Conservation (phyloP, 306 rosid species). For the Dryas alaskensis region DNA sequence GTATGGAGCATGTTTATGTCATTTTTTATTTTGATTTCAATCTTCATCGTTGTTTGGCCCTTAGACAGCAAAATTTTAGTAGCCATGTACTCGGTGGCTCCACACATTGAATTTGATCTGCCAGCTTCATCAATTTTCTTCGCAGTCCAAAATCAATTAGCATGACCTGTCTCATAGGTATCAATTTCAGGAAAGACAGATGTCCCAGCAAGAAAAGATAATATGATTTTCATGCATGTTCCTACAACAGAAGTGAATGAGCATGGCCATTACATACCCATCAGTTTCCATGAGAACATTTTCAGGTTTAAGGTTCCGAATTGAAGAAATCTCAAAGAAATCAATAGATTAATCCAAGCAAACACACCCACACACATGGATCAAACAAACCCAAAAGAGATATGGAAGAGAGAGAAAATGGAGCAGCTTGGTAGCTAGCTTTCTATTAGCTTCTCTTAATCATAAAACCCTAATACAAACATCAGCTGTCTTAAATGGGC, state of each 20-base stretch:
- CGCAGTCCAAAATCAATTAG: conserved; percentile 94
- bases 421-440: too few species aligned
- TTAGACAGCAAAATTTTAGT: conserved; percentile 77
- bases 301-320: conserved; percentile 92
- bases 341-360: too few species aligned
- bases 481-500: too few species aligned
- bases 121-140: conserved; percentile 80
- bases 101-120: conserved; percentile 92
- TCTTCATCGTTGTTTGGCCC: conserved; percentile 97
- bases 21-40: conserved; percentile 25
- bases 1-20: too few species aligned
- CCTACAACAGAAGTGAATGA: conserved; percentile 24
- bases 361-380: too few species aligned
- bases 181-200: conserved; percentile 6
- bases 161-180: conserved; percentile 58
- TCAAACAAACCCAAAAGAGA: too few species aligned
- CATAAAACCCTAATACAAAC: too few species aligned
- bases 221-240: conserved; percentile 19
- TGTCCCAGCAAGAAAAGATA: conserved; percentile 12
- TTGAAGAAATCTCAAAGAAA: too few species aligned
- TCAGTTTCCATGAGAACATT: conserved; percentile 86
- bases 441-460: too few species aligned
- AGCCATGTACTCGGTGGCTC: conserved; percentile 95
- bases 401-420: too few species aligned
- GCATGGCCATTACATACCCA: conserved; percentile 72